phyloP scores from a whole-genome alignment of 805 yeast species.

The Candida pini region DNA sequence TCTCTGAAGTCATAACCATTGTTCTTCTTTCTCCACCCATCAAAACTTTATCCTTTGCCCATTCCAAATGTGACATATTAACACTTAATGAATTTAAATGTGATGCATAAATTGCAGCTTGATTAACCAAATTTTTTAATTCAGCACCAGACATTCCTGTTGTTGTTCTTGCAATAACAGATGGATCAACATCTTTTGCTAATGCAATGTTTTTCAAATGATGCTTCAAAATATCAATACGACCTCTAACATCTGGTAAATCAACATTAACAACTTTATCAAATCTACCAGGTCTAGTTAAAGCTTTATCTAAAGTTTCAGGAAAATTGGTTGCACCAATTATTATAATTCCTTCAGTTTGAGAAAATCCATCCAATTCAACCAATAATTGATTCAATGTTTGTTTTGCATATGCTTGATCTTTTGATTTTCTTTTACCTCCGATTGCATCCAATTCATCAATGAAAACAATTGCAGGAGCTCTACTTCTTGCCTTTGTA shows the following conservation, averaged over 20 bases:
- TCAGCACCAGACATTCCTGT: constrained; percentile 99
- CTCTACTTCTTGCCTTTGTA: constrained; percentile 85
- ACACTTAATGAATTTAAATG: constrained; percentile 88
- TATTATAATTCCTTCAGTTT: constrained; percentile 86
- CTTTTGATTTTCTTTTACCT: constrained; percentile 94
- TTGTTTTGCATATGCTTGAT: constrained; percentile 97
- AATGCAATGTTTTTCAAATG: constrained; percentile 89
- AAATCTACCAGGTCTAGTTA: constrained; percentile 74
- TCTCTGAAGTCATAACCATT: constrained; percentile 95
- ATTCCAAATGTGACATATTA: constrained; percentile 87
- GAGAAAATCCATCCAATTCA: constrained; percentile 93
- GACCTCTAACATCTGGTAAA: constrained; percentile 96
- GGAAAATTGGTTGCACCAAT: constrained; percentile 99
- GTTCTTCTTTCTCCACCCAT: constrained; percentile 98
- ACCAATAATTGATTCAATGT: constrained; percentile 93
- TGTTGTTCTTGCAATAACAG: constrained; percentile 91
- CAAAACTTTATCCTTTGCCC: constrained; percentile 98
- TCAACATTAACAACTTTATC: constrained; percentile 95
- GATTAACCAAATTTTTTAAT: constrained; percentile 89
- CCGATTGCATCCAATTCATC: constrained; percentile 99
- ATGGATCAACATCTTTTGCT: constrained; percentile 79
- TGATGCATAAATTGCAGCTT: constrained; percentile 96
- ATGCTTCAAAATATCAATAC: constrained; percentile 85
- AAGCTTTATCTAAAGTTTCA: constrained; percentile 91
- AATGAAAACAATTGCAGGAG: constrained; percentile 95